These are phyloP conservation scores for Tetraselmis chui DNA, from an alignment of 139 green algal species.

Conservation along the genomic window DNA sequence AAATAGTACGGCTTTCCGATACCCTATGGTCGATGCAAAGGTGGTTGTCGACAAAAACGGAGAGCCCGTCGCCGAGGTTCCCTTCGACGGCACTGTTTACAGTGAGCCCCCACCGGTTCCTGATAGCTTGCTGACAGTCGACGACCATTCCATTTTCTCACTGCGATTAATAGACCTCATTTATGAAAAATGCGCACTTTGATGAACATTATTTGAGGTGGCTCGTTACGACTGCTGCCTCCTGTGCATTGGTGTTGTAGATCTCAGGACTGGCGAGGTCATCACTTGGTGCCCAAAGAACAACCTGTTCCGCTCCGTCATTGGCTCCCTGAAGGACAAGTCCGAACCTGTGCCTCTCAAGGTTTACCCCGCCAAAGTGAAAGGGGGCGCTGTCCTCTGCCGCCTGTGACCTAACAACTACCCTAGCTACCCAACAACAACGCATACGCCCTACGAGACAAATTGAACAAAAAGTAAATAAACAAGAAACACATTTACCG, in stretches of 20 bases:
- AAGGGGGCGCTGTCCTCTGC: not conserved
- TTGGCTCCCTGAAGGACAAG: constrained; percentile 10
- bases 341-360: not conserved
- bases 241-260: too few relatives aligned
- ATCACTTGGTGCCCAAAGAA: constrained; percentile 11
- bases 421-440: too few relatives aligned
- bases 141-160: too few relatives aligned
- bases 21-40: constrained; percentile 1
- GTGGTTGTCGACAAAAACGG: not conserved
- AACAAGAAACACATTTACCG: too few relatives aligned
- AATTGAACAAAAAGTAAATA: too few relatives aligned
- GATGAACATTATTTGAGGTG: too few relatives aligned
- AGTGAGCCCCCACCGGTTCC: not conserved
- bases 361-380: constrained; percentile 4
- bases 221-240: too few relatives aligned
- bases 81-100: constrained; percentile 5
- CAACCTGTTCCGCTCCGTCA: not conserved
- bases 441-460: too few relatives aligned
- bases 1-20: constrained; percentile 6
- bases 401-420: too few relatives aligned
- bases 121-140: too few relatives aligned
- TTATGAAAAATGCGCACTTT: too few relatives aligned
- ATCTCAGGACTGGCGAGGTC: constrained; percentile 5
- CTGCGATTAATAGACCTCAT: too few relatives aligned
- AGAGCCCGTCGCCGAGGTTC: not conserved